Base-by-base conservation (phyloP, 257 asterid species). In the Solanum arcanum region DNA sequence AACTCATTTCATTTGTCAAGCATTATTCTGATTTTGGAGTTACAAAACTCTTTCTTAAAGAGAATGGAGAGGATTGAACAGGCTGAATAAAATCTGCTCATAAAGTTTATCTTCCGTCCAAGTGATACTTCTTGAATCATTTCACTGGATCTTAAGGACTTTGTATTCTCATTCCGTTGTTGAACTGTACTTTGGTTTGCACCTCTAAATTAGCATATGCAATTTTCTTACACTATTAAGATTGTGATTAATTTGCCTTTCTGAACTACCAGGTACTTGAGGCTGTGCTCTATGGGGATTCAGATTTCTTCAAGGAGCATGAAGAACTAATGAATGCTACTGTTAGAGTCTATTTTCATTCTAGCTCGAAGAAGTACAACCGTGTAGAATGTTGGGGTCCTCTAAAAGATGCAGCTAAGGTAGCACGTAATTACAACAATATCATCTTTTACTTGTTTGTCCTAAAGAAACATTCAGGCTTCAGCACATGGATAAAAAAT, bases 321-420 rank as follows among this genome's bases (percentile, higher is more conserved):
- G 94, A 90, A 86, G 93, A 92, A 77, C 90, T 95, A 64, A 92
- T 92, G 98, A 96, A 95, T 89, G 95, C 98, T 21, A 33, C 88
- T 73, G 98, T 95, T 84, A 93, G 98, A 84, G 95, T 96, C 15
- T 95, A 92, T 87, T 96, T 96, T 90, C 98, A 96, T 89, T 96
- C 99, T 1, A 94, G 98, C 91, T 94, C 93, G 27, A 92, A 90
- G 77, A 95, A 92, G 70, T 96, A 95, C 89, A 94, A 96, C 74
- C 94, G 93, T 11, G 91, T 92, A 37, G 99, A 96, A 87, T 95
- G 96, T 56, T 95, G 98, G 99, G 98, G 99, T 5, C 95, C 98
- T 0, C 93, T 95, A 86, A 92, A 91, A 93, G 96, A 94, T 88
- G 98, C 98, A 62, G 96, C 93, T 72, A 69, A 88, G 96, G 99